Base-by-base conservation (phyloP, 306 rosid genomes). In the Dryas octopetala region DNA sequence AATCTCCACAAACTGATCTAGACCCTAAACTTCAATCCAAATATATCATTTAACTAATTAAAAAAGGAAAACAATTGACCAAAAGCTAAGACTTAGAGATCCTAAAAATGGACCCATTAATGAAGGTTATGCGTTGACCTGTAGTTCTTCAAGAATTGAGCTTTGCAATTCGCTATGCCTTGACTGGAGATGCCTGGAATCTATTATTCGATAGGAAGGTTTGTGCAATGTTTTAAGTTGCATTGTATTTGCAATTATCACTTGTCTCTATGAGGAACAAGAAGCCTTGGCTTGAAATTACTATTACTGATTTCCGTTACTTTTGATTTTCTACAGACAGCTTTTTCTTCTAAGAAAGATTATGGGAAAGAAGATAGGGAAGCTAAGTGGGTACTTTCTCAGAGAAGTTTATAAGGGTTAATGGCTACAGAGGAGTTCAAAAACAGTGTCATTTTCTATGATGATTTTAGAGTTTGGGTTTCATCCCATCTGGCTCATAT, bases 181-280 rank as follows among this genome's bases (percentile, higher is more conserved):
- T 92, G 88, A 92, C 87, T 60, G 96, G 97, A 74, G 91, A 92
- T 5, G 97, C 97, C 19, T 91, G 97, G 97, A 87, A 86, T 74
- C 91, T 89, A 14, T 38, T 91, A 71, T 89, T 91, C 62, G 97
- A 91, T 49, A 87, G 85, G 80, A 91, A 85, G 94, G 97, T 87
- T 15, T 57, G 73, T 74, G 82, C 32, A 52, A 15, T 47, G 14
- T 51, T 61, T 28, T 53, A 11, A 17, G 57, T 59, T 79, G 19
- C 63, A 23, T 23, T 23, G 23, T 23, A 40, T 17, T 53, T 38
- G 19, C 66, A 55, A 23, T 19, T 19, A 46, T 66, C 45, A 14
- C 7, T 66, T 26, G 0, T 23, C 44, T 49, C 51, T 13, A 1
- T 23, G 23, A 28, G 23, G 45, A 51, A 28, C 58, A 51, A 66